Percentiles rank a stretch among this genome's conserved stretches.
Conservation (phyloP, 139 green algal species). For the Auxenochlorella pyrenoidosa region DNA sequence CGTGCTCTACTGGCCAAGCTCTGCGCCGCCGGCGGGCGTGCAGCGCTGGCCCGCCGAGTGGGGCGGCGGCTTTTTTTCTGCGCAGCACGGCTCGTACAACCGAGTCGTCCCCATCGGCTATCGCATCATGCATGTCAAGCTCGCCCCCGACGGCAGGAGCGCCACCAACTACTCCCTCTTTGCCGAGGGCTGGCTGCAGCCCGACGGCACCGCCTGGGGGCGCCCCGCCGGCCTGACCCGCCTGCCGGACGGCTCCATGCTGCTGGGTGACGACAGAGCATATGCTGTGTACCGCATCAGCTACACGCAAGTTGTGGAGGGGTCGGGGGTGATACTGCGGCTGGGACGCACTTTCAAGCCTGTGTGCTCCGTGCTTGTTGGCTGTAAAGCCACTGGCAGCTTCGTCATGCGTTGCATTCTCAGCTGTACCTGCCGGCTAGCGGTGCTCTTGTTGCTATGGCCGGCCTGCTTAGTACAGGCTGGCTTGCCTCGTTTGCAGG, state of each 20-base stretch:
- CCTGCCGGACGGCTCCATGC: background rate
- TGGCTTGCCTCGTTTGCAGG: no score
- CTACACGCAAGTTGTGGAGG: background rate
- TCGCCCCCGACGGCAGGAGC: background rate
- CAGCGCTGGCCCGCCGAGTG: background rate
- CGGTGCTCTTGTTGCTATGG: no score
- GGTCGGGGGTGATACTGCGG: no score
- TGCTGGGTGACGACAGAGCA: background rate
- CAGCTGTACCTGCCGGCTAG: no score
- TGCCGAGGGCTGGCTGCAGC: background rate
- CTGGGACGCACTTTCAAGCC: no score
- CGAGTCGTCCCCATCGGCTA: background rate
- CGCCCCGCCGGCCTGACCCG: background rate
- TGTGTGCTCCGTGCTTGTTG: no score
- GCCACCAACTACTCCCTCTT: background rate
- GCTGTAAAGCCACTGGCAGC: no score
- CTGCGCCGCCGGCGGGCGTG: no score
- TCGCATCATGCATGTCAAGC: background rate
- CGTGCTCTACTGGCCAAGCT: background rate
- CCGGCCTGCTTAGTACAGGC: no score
- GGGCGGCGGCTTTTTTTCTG: background rate
- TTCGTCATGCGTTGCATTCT: no score
- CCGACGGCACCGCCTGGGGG: background rate
- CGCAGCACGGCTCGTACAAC: constrained; percentile 1
- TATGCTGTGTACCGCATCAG: background rate